Evolutionary conservation across 1,284 basidiomycete species (phyloP).

Genomic region (Ustilago vetiveriae): DNA sequence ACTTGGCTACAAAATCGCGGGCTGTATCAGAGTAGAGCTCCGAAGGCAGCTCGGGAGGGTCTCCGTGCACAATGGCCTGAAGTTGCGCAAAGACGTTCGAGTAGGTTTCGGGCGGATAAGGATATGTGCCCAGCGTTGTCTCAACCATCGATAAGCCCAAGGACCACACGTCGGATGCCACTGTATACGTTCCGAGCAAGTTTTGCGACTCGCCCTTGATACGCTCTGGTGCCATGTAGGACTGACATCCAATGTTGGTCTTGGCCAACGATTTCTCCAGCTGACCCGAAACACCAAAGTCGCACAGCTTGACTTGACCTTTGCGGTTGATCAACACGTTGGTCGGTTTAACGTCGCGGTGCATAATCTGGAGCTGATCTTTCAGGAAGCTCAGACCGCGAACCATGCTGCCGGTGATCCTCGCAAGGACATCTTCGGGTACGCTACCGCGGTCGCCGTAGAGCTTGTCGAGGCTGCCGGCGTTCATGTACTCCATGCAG

Average conservation of each 20-base stretch:
- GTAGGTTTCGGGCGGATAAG: slow-evolving; percentile 98
- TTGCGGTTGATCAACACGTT: slow-evolving; percentile 90
- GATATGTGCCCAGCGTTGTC: slow-evolving; percentile 89
- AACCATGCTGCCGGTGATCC: slow-evolving; percentile 84
- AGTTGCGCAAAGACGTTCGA: slow-evolving; percentile 95
- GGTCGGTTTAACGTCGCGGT: slow-evolving; percentile 96
- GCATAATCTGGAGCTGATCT: slow-evolving; percentile 95
- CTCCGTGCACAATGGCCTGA: slow-evolving; percentile 93
- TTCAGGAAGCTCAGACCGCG: slow-evolving; percentile 94
- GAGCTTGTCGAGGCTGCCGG: slow-evolving; percentile 89
- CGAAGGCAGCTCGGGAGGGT: slow-evolving; percentile 82
- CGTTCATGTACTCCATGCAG: slow-evolving; percentile 99
- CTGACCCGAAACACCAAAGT: slow-evolving; percentile 97
- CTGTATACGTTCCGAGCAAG: slow-evolving; percentile 87
- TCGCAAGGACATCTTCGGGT: slow-evolving; percentile 84
- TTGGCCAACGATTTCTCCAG: slow-evolving; percentile 95
- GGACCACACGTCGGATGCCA: slow-evolving; percentile 97
- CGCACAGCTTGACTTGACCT: slow-evolving; percentile 92
- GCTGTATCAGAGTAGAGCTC: slow-evolving; percentile 65
- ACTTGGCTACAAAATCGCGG: slow-evolving; percentile 62
- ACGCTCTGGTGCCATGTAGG: slow-evolving; percentile 97
- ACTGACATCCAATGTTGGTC: slow-evolving; percentile 98
- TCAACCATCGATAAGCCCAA: slow-evolving; percentile 96
- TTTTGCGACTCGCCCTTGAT: slow-evolving; percentile 93
- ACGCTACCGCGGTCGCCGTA: slow-evolving; percentile 69